Evolutionary conservation across 2,329 filamentous ascomycete genomes (phyloP).

Genomic region (Periglandula ipomoeae): DNA sequence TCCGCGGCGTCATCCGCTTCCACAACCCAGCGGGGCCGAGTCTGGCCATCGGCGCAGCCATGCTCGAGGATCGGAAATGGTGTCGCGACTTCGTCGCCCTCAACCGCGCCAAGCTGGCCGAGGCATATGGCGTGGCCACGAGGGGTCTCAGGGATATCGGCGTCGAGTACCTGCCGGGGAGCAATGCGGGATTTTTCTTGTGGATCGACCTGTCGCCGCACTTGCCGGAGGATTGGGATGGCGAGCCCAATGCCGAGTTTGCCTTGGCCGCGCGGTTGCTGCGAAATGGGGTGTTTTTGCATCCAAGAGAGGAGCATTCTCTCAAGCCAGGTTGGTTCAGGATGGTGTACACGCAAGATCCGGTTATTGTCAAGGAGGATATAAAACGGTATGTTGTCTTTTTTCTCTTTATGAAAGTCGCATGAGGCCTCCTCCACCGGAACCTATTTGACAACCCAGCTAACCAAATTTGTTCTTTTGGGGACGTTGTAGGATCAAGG

Average conservation of each 20-base stretch:
- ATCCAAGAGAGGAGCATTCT: conserved; percentile 36
- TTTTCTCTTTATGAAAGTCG: background rate
- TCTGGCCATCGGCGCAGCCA: conserved; percentile 30
- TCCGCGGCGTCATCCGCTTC: conserved; percentile 34
- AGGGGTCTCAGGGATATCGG: conserved; percentile 27
- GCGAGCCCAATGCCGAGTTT: conserved; percentile 30
- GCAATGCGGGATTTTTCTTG: conserved; percentile 50
- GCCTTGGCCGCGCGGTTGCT: conserved; percentile 33
- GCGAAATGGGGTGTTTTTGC: conserved; percentile 40
- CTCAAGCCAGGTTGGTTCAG: conserved; percentile 43
- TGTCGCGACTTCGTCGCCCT: conserved; percentile 32
- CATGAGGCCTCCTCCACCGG: no score
- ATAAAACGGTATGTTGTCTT: conserved; percentile 23
- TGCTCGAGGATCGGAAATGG: conserved; percentile 38
- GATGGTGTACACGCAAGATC: conserved; percentile 39
- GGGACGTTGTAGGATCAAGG: conserved; percentile 6
- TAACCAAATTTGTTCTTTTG: no score
- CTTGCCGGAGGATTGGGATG: conserved; percentile 21
- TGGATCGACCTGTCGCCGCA: conserved; percentile 41
- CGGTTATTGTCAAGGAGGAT: conserved; percentile 25
- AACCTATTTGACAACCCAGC: no score
- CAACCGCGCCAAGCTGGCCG: conserved; percentile 29
- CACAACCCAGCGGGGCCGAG: conserved; percentile 36
- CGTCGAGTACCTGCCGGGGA: conserved; percentile 32
- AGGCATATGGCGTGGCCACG: conserved; percentile 30